Conservation (phyloP, 1,284 basidiomycete genomes). For the Schizopora paradoxa region DNA sequence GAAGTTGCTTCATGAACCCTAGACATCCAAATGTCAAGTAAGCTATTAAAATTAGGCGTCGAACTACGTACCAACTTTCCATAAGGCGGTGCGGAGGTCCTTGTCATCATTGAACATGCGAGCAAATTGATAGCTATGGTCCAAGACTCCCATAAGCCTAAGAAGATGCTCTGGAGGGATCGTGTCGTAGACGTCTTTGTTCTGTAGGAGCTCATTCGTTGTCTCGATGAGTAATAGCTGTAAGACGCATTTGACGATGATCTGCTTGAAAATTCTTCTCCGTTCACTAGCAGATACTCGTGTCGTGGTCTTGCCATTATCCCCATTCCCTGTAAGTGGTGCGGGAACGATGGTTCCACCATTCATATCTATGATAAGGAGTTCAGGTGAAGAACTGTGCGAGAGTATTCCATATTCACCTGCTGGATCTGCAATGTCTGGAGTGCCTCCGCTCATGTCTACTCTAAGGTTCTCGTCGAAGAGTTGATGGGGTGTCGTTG, state of each 20-base stretch:
- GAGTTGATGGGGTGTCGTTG: conserved; percentile 95
- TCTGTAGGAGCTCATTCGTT: conserved; percentile 92
- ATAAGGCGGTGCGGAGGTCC: conserved; percentile 91
- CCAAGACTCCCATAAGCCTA: conserved; percentile 89
- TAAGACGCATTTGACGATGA: conserved; percentile 99
- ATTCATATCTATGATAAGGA: conserved; percentile 43
- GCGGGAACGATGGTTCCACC: conserved; percentile 73
- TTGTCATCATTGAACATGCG: conserved; percentile 98
- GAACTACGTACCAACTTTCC: conserved; percentile 90
- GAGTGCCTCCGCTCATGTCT: conserved; percentile 63
- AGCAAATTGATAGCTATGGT: conserved; percentile 97
- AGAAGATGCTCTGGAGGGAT: conserved; percentile 94
- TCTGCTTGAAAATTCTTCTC: conserved; percentile 93
- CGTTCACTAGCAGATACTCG: conserved; percentile 65
- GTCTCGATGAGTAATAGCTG: conserved; percentile 97
- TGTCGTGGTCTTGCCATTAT: conserved; percentile 35
- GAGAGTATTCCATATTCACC: conserved; percentile 32
- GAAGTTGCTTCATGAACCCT: conserved; percentile 99
- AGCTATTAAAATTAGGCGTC: neutral
- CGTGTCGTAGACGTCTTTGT: conserved; percentile 86
- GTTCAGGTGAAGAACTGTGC: conserved; percentile 16
- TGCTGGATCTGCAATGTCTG: conserved; percentile 51
- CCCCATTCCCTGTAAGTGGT: conserved; percentile 63
- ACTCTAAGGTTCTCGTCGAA: conserved; percentile 86
- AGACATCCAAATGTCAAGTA: neutral